Percentiles rank a stretch among this genome's conserved stretches.
Conservation (phyloP, 2,329 filamentous ascomycete species). For the Alternaria sp. region DNA sequence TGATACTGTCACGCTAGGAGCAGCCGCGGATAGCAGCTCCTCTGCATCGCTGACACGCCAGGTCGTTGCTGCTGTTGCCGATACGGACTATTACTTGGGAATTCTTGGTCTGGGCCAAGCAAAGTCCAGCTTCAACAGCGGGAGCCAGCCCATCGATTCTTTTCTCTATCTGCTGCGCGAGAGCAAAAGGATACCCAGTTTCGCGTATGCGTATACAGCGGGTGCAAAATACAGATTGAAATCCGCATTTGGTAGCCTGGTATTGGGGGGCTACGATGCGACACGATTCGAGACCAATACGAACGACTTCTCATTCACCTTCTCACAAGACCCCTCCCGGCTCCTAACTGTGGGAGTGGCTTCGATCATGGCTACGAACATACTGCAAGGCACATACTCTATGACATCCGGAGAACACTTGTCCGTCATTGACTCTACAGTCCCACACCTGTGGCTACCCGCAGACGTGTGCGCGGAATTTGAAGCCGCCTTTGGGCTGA, state of each 20-base stretch:
- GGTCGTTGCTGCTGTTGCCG: slow-evolving; percentile 43
- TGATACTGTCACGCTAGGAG: slow-evolving; percentile 42
- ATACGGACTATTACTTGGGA: slow-evolving; percentile 44
- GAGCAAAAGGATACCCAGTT: slow-evolving; percentile 43
- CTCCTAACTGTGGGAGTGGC: slow-evolving; percentile 47
- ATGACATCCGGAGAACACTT: slow-evolving; percentile 44
- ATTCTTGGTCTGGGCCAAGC: slow-evolving; percentile 42
- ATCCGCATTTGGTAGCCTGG: slow-evolving; percentile 48
- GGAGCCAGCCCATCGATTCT: slow-evolving; percentile 37
- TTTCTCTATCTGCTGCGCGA: slow-evolving; percentile 44
- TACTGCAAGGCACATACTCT: slow-evolving; percentile 47
- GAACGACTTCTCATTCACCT: slow-evolving; percentile 46
- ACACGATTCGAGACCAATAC: slow-evolving; percentile 46
- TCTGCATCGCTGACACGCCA: slow-evolving; percentile 38
- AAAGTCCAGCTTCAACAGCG: slow-evolving; percentile 43
- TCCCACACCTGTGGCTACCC: slow-evolving; percentile 55
- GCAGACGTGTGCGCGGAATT: slow-evolving; percentile 52
- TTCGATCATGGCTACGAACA: slow-evolving; percentile 46
- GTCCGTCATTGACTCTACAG: slow-evolving; percentile 53
- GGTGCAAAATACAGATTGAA: slow-evolving; percentile 48
- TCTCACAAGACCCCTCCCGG: slow-evolving; percentile 42
- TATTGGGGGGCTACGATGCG: slow-evolving; percentile 55
- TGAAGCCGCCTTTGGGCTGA: slow-evolving; percentile 52
- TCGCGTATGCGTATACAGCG: slow-evolving; percentile 50
- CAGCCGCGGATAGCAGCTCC: slow-evolving; percentile 27